Evolutionary conservation across 2,329 filamentous ascomycete species (phyloP).

Genomic region (Alternaria gansuensis): DNA sequence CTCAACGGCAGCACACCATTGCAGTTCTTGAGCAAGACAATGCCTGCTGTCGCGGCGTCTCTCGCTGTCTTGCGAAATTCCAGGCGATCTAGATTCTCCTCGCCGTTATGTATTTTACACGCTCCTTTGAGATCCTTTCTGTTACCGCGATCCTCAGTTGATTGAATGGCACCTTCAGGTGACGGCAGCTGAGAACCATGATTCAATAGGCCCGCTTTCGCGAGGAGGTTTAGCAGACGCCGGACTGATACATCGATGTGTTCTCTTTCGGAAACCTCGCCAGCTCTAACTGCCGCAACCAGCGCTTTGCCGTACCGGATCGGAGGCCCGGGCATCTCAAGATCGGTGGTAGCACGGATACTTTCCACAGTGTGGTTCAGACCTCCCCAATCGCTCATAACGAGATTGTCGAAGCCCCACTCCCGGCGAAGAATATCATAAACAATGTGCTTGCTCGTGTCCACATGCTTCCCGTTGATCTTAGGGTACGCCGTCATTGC

Average conservation of each 20-base stretch:
- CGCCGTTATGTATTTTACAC: no score
- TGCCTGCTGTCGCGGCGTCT: background rate
- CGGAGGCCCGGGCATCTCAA: conserved; percentile 43
- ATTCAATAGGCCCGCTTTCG: no score
- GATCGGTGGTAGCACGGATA: conserved; percentile 14
- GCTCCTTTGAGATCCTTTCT: background rate
- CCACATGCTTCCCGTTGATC: background rate
- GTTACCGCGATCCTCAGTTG: background rate
- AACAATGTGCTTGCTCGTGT: conserved; percentile 40
- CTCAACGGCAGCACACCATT: background rate
- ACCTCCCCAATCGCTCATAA: conserved; percentile 40
- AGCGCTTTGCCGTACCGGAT: conserved; percentile 5
- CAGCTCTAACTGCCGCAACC: conserved; percentile 2
- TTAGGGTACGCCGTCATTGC: background rate
- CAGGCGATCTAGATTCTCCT: background rate
- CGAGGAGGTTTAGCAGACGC: no score
- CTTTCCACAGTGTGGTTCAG: no score
- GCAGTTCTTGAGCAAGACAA: background rate
- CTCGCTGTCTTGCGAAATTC: background rate
- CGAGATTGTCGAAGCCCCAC: conserved; percentile 56
- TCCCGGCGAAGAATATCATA: conserved; percentile 56
- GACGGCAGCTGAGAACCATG: no score
- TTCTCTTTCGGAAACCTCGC: conserved; percentile 53
- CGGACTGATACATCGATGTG: no score
- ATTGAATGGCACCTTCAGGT: background rate